Evolutionary conservation across 2,329 filamentous ascomycete genomes (phyloP).

Genomic region (Venturia carpophila): DNA sequence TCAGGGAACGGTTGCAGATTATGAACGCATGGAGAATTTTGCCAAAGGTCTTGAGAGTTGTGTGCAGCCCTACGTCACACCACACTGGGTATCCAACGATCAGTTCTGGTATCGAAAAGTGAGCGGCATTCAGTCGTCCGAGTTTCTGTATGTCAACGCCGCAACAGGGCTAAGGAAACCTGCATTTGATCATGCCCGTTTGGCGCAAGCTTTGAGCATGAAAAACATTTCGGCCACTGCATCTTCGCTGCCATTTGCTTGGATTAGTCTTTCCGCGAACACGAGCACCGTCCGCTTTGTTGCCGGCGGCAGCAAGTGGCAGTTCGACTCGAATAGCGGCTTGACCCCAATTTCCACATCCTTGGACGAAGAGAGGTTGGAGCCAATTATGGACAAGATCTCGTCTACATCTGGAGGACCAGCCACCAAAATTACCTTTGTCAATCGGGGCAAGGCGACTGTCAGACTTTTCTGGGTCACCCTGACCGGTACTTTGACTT

Average conservation of each 20-base stretch:
- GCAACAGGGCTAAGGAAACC: conserved; percentile 19
- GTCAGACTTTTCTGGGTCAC: conserved; percentile 22
- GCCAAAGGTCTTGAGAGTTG: background rate
- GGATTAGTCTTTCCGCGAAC: conserved; percentile 20
- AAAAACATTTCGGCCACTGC: conserved; percentile 21
- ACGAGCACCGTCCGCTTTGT: conserved; percentile 21
- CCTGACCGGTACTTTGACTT: conserved; percentile 13
- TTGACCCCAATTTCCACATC: conserved; percentile 20
- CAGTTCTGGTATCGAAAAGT: conserved; percentile 21
- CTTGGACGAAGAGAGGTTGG: conserved; percentile 16
- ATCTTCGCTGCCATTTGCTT: conserved; percentile 21
- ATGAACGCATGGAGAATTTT: background rate
- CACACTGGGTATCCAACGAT: conserved; percentile 20
- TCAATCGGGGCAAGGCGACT: conserved; percentile 15
- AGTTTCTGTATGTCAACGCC: conserved; percentile 22
- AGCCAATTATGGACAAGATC: conserved; percentile 17
- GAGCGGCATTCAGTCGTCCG: conserved; percentile 8
- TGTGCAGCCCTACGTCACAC: conserved; percentile 13
- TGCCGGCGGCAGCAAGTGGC: conserved; percentile 21
- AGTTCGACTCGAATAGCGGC: conserved; percentile 19
- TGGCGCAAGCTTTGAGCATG: conserved; percentile 20
- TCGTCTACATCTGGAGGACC: conserved; percentile 11
- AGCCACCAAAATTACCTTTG: conserved; percentile 19
- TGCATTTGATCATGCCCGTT: conserved; percentile 22
- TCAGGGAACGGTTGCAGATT: conserved; percentile 5